Evolutionary conservation across 257 asterid genomes (phyloP), one percentile per base, ranked within the genome.

Genomic region (Mitragyna speciosa): DNA sequence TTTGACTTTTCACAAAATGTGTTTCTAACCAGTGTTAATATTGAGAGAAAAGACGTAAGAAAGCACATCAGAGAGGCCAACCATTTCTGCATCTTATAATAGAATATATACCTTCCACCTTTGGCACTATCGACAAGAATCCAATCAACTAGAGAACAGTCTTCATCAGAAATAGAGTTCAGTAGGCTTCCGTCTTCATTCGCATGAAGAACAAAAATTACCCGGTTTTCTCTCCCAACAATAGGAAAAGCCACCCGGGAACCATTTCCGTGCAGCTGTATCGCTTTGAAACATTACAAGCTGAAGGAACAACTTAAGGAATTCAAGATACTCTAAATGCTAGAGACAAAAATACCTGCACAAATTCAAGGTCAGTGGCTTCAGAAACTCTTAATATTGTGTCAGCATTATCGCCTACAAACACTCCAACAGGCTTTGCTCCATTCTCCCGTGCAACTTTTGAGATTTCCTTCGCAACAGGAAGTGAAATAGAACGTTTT

Each of bases 241-340:
- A 51, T 64, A 33, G 88, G 87, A 79, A 96, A 90, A 87, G 92
- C 91, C 82, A 88, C 89, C 65, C 97, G 90, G 75, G 99, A 96
- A 83, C 87, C 92, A 83, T 86, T 83, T 72, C 98, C 98, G 43
- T 96, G 98, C 78, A 96, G 98, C 99, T 96, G 92, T 88, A 85
- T 3, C 36, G 61, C 67, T 39, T 76, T 6, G 70, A 81, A 39
- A 75, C 39, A 71, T 82, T 9, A 75, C 24, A 69, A 6, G 47
- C 72, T 69, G 52, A 79, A 51, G 70, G 56, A 73, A 84, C 80
- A 70, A 77, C 69, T 47, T 77, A 65, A 10, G 45, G 58, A 74
- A 68, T 73, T 72, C 41, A 52, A 77, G 48, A 76, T 59, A 72
- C 17, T 77, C 43, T 48, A 52, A 33, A 73, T 79, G 47, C 70